Evolutionary conservation across 192 early-diverging fungal species (phyloP).

Genomic region (Lunasporangiospora selenospora): DNA sequence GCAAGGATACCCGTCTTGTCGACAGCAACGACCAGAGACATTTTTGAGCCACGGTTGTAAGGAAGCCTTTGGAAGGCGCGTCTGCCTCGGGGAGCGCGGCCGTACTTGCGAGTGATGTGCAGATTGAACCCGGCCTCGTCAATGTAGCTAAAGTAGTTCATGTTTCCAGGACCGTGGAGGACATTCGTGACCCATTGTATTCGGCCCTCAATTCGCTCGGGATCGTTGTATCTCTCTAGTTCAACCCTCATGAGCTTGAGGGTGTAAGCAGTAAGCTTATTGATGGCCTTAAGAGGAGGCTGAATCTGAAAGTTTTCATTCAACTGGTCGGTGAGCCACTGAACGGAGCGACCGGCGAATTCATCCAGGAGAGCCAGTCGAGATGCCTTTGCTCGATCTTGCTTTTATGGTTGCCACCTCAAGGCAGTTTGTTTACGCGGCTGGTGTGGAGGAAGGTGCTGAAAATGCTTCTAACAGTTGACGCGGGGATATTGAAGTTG

Average conservation of each 20-base stretch:
- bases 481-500: constrained; percentile 9
- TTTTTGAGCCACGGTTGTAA: constrained; percentile 7
- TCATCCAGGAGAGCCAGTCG: constrained; percentile 5
- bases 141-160: constrained; percentile 21
- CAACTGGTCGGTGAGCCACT: no score
- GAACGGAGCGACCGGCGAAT: constrained; percentile 6
- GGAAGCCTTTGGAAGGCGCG: constrained; percentile 4
- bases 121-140: constrained; percentile 46
- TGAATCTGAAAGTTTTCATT: no score
- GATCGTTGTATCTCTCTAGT: constrained; percentile 8
- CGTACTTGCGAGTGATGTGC: constrained; percentile 25
- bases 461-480: constrained; percentile 9
- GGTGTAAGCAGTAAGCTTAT: constrained; percentile 3
- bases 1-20: constrained; percentile 8
- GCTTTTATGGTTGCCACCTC: background rate
- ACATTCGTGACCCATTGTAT: constrained; percentile 6
- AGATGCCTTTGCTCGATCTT: constrained; percentile 2
- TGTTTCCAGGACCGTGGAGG: constrained; percentile 2
- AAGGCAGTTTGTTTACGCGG: constrained; percentile 4
- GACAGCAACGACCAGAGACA: constrained; percentile 9
- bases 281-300: no score
- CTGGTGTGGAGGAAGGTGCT: constrained; percentile 3
- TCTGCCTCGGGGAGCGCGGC: constrained; percentile 18
- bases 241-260: constrained; percentile 16
- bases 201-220: constrained; percentile 9